phyloP scores from a whole-genome alignment of 108 stramenopile species.

The Skeletonema marinoi region DNA sequence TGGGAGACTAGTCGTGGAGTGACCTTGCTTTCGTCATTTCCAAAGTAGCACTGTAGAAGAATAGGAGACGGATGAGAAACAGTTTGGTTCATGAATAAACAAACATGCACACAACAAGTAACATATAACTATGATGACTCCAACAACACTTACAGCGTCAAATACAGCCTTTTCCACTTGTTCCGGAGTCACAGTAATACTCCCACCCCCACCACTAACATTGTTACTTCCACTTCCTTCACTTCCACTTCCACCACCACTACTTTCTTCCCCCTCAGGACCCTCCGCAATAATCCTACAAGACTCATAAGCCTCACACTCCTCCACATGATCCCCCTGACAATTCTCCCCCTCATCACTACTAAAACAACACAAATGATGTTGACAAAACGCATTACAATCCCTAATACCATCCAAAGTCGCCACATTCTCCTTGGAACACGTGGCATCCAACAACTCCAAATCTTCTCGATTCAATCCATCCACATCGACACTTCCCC shows the following conservation, averaged over 20 bases:
- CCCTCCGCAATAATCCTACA: conserved; percentile 23
- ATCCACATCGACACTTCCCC: background rate
- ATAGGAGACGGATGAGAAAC: no score
- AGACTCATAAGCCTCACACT: conserved; percentile 23
- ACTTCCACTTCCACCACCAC: background rate
- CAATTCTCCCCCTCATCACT: conserved; percentile 8
- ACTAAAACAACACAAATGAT: conserved; percentile 44
- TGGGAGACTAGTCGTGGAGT: background rate
- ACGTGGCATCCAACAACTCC: conserved; percentile 12
- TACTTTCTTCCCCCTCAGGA: background rate
- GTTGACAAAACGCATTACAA: conserved; percentile 39
- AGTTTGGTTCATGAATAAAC: no score
- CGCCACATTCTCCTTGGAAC: conserved; percentile 15
- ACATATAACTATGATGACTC: no score
- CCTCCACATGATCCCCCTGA: background rate
- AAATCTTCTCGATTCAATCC: conserved; percentile 16
- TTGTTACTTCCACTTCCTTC: background rate
- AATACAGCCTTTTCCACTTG: background rate
- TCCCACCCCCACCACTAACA: background rate
- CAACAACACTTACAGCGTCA: background rate
- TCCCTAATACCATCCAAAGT: conserved; percentile 32
- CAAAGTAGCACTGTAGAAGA: background rate
- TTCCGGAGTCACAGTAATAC: background rate
- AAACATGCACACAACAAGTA: no score
- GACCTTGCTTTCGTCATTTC: background rate